These are phyloP conservation scores for Lathyrus sativus DNA, from an alignment of 306 rosid genomes.

Conservation along the genomic window DNA sequence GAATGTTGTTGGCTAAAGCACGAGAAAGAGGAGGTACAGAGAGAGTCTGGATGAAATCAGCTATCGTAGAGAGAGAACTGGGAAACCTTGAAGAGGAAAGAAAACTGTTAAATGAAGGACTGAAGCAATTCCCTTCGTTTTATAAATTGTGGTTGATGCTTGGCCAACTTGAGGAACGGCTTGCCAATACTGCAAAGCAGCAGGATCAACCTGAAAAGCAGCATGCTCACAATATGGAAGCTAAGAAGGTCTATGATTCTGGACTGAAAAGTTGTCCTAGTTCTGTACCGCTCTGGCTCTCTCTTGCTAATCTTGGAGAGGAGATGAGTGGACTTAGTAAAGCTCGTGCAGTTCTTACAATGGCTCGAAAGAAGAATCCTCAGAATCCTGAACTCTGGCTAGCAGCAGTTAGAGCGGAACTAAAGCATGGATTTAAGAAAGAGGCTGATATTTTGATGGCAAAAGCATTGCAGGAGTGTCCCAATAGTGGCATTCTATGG, in stretches of 20 bases:
- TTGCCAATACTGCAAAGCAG: conserved; percentile 46
- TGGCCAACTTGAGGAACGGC: conserved; percentile 87
- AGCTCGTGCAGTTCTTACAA: conserved; percentile 88
- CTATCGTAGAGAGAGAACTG: conserved; percentile 87
- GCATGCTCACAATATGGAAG: conserved; percentile 62
- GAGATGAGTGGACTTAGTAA: conserved; percentile 81
- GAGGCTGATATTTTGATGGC: conserved; percentile 95
- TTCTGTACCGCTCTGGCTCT: conserved; percentile 77
- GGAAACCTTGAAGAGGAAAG: conserved; percentile 78
- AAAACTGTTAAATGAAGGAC: conserved; percentile 76
- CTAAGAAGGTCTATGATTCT: conserved; percentile 74
- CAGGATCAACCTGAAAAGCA: conserved; percentile 57
- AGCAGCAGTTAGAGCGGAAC: conserved; percentile 84
- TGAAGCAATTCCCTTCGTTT: conserved; percentile 75
- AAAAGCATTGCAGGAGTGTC: conserved; percentile 86
- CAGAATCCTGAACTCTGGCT: conserved; percentile 92
- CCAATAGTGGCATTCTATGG: conserved; percentile 85
- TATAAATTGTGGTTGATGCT: conserved; percentile 93
- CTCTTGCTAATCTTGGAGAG: conserved; percentile 87
- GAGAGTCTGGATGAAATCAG: conserved; percentile 95
- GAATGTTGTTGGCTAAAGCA: conserved; percentile 89
- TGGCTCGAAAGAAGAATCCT: conserved; percentile 87
- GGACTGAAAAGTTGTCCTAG: conserved; percentile 76
- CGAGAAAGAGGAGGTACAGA: conserved; percentile 92
- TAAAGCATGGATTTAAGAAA: conserved; percentile 78